Conservation (phyloP, 225 moss, liverwort and hornwort species). For the Takakia lepidozioides region DNA sequence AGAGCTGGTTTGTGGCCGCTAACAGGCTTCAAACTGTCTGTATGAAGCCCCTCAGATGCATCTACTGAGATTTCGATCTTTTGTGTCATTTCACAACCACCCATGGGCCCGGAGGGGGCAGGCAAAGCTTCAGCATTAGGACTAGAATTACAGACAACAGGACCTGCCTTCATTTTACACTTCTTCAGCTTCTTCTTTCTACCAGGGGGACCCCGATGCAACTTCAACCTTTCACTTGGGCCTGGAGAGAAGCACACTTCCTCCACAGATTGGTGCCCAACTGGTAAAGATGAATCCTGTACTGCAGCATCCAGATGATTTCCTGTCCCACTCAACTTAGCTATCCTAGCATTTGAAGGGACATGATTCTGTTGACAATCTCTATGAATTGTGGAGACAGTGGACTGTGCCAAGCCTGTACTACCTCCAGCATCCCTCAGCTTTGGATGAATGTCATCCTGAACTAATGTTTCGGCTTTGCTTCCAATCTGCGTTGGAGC, state of each 20-base stretch:
- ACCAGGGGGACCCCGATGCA: not conserved
- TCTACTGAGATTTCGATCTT: not conserved
- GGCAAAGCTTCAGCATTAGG: not conserved
- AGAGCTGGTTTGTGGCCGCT: not conserved
- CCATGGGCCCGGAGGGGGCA: not conserved
- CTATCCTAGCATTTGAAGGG: not conserved
- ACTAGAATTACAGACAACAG: not conserved
- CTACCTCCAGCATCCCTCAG: not conserved
- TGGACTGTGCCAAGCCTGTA: not conserved
- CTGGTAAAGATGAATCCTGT: not conserved
- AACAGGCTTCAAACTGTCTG: not conserved
- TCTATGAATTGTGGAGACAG: not conserved
- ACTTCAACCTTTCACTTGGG: not conserved
- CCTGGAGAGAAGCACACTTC: not conserved
- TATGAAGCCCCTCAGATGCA: not conserved
- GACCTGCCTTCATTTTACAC: not conserved
- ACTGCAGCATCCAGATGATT: not conserved
- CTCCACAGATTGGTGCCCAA: no score
- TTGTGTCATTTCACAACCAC: not conserved
- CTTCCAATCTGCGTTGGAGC: not conserved
- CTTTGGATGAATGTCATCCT: not conserved
- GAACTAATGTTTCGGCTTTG: not conserved
- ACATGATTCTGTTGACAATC: not conserved
- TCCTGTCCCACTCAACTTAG: not conserved
- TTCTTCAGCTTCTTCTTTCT: conserved; percentile 1